A percentile compares a stretch with the other conserved stretches of the same genome.
Evolutionary conservation across 1,284 basidiomycete genomes (phyloP).

Genomic region (Malassezia pachydermatis): DNA sequence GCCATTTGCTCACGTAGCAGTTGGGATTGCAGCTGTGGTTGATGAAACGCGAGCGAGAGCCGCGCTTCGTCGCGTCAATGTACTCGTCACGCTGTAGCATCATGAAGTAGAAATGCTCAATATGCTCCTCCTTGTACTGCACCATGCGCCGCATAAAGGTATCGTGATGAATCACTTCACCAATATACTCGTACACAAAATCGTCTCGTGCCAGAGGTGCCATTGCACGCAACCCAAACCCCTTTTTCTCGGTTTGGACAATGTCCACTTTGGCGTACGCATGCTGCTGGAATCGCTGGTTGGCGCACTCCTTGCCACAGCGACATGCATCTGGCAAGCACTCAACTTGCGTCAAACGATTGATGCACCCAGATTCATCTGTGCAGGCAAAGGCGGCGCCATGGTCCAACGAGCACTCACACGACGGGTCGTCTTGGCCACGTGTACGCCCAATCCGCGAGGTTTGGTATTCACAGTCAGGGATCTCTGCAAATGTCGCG

Average conservation of each 20-base stretch:
- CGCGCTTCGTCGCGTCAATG: constrained; percentile 94
- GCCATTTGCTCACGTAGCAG: constrained; percentile 99
- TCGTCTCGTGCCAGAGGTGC: constrained; percentile 63
- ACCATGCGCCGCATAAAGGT: constrained; percentile 89
- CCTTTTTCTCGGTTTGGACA: constrained; percentile 88
- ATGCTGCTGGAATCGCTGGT: constrained; percentile 73
- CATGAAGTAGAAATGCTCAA: constrained; percentile 99
- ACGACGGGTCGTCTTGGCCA: constrained; percentile 61
- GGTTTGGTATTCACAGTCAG: constrained; percentile 75
- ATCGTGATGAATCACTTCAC: constrained; percentile 80
- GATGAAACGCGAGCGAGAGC: constrained; percentile 89
- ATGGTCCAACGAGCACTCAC: constrained; percentile 6
- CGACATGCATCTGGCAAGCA: constrained; percentile 79
- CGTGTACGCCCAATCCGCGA: constrained; percentile 73
- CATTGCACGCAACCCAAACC: constrained; percentile 76
- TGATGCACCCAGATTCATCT: constrained; percentile 86
- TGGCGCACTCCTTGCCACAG: constrained; percentile 71
- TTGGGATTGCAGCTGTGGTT: constrained; percentile 98
- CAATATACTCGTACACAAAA: constrained; percentile 96
- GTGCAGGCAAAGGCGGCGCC: constrained; percentile 60
- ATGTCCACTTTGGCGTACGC: constrained; percentile 82
- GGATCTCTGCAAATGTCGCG: constrained; percentile 64
- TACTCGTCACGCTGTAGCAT: constrained; percentile 98
- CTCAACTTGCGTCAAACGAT: constrained; percentile 91
- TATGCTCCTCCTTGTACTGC: constrained; percentile 82